Conservation (phyloP, 495 filamentous ascomycete genomes). For the Chaetomium cochliodes region DNA sequence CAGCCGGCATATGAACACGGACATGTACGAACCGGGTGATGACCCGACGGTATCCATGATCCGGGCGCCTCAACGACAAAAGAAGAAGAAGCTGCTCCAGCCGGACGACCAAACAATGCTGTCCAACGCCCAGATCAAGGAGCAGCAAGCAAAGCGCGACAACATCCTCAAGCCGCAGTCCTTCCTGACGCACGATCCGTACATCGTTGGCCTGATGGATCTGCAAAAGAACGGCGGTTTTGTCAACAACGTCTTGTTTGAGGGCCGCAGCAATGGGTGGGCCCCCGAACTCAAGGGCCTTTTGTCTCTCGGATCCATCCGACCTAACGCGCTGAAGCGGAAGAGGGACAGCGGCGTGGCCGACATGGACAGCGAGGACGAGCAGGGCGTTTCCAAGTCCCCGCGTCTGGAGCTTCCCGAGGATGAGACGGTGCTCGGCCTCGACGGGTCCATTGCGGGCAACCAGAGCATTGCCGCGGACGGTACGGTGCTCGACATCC, state of each 20-base stretch:
- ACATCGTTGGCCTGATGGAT: conserved; percentile 81
- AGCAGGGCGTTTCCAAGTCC: conserved; percentile 57
- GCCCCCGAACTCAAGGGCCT: conserved; percentile 88
- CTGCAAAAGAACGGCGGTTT: conserved; percentile 87
- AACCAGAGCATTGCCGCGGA: conserved; percentile 51
- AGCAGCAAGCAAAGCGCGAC: conserved; percentile 73
- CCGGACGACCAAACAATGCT: conserved; percentile 65
- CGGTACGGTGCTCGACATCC: conserved; percentile 61
- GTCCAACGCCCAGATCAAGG: conserved; percentile 61
- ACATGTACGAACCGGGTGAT: conserved; percentile 57
- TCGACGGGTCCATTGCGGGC: conserved; percentile 52
- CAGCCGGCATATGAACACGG: conserved; percentile 51
- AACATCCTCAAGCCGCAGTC: conserved; percentile 75
- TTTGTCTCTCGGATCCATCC: conserved; percentile 76
- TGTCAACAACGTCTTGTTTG: conserved; percentile 74
- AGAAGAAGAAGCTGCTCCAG: conserved; percentile 72
- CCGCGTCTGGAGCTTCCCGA: conserved; percentile 69
- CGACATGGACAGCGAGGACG: conserved; percentile 67
- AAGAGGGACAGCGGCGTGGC: conserved; percentile 89
- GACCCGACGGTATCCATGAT: conserved; percentile 44
- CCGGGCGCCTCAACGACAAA: conserved; percentile 63
- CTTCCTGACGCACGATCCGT: conserved; percentile 82
- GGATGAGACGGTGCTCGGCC: conserved; percentile 51
- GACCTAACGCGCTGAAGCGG: conserved; percentile 80
- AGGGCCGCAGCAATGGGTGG: conserved; percentile 73